Percentiles rank a stretch among this genome's conserved stretches.
These are phyloP conservation scores for Debaryomycetaceae sp. DNA, from an alignment of 1,139 yeast species.

Conservation along the genomic window DNA sequence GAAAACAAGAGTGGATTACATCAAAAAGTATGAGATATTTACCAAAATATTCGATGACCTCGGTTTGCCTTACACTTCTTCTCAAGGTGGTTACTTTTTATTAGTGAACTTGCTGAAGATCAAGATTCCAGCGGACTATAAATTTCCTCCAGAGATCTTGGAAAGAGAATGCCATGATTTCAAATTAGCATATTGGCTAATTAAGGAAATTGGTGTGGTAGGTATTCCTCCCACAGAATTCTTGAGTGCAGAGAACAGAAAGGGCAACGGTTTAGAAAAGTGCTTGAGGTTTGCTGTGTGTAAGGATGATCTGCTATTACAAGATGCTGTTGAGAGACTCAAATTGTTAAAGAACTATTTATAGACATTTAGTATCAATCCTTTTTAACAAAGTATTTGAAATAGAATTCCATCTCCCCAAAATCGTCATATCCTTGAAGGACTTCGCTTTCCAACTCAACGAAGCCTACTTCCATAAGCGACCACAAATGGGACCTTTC, in stretches of 20 bases:
- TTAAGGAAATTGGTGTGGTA: slow-evolving; percentile 88
- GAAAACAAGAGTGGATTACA: slow-evolving; percentile 62
- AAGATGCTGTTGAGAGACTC: slow-evolving; percentile 77
- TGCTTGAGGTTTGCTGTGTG: slow-evolving; percentile 93
- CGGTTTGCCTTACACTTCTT: slow-evolving; percentile 79
- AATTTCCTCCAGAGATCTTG: slow-evolving; percentile 66
- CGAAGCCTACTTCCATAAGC: slow-evolving; percentile 34
- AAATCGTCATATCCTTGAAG: slow-evolving; percentile 83
- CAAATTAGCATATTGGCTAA: slow-evolving; percentile 87
- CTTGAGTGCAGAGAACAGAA: slow-evolving; percentile 54
- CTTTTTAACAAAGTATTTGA: slow-evolving; percentile 26
- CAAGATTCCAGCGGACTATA: slow-evolving; percentile 68
- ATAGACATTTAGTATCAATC: slow-evolving; percentile 10
- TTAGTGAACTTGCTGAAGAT: slow-evolving; percentile 83
- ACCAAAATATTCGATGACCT: slow-evolving; percentile 79
- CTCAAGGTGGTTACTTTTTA: slow-evolving; percentile 92
- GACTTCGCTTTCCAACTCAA: slow-evolving; percentile 20
- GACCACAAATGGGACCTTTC: slow-evolving; percentile 63
- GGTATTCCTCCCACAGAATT: slow-evolving; percentile 97
- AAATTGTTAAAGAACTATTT: slow-evolving; percentile 64
- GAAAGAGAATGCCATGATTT: slow-evolving; percentile 75
- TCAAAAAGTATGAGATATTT: slow-evolving; percentile 66
- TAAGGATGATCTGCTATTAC: slow-evolving; percentile 77
- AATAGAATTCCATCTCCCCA: slow-evolving; percentile 65
- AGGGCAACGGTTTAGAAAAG: slow-evolving; percentile 74